Evolutionary conservation across 2,329 filamentous ascomycete genomes (phyloP), one percentile per base, ranked within the genome.

Genomic region (Domatiomyces globalis): DNA sequence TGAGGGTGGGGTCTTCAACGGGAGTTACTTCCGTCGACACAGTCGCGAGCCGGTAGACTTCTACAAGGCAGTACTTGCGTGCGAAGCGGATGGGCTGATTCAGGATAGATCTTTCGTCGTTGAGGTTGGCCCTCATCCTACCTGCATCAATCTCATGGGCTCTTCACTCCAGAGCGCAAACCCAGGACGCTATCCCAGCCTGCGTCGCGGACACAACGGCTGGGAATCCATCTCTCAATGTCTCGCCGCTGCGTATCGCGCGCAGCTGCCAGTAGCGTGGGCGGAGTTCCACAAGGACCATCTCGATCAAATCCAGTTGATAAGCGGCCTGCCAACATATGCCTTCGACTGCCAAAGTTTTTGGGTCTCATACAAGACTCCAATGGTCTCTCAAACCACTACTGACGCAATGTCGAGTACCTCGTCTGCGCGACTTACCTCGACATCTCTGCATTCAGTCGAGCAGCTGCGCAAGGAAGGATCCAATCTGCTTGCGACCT

Each of bases 261-360:
- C 63, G 29, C 68, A 69, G 4, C 57, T 69, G 36, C 62, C 68
- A 6, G 52, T 71, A 39, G 58, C 64, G 51, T 72, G 69, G 67
- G 66, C 66, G 47, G 67, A 69, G 44, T 71, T 70, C 52, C 68
- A 71, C 53, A 66, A 67, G 44, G 67, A 69, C 48, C n/a, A n/a
- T n/a, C 70, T 70, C 49, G 75, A 78, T 58, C 63, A 69, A 36
- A 71, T 73, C 1, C 22, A 4, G 22, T 74, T 81, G 43, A 70
- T 76, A 43, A 68, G 86, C 15, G 67, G 84, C 15, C 69, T 87
- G 4, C 83, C 83, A 1, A 73, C 75, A 0, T 87, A 87, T 63
- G 73, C 73, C 0, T 87, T 25, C 6, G 22, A 25, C 6, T 3
- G 6, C 3, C 3, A 6, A 4, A 6, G 6, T 25, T 25, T 25